Evolutionary conservation across 805 yeast species (phyloP).

Genomic region (Hemisphaericaspora nanyangensis): DNA sequence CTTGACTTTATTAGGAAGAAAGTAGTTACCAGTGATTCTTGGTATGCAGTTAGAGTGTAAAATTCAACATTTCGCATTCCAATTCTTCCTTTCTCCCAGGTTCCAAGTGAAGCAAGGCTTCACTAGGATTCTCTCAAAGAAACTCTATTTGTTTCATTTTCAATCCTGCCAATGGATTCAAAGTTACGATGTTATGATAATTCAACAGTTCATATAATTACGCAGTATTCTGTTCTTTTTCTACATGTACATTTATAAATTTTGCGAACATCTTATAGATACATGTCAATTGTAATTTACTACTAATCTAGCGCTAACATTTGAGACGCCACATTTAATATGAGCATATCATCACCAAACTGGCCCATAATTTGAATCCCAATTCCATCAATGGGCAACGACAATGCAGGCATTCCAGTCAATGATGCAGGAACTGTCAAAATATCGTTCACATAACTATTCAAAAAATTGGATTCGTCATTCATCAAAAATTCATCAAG

Average conservation of each 20-base stretch:
- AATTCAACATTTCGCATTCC: conserved; percentile 14
- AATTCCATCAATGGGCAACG: conserved; percentile 57
- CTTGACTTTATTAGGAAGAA: conserved; percentile 70
- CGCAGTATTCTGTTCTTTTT: neutral
- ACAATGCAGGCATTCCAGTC: conserved; percentile 85
- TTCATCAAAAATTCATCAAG: conserved; percentile 39
- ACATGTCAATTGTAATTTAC: too few species aligned
- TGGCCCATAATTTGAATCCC: conserved; percentile 88
- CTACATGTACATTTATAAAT: too few species aligned
- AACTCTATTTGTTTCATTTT: too few species aligned
- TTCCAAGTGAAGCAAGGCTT: too few species aligned
- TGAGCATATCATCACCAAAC: conserved; percentile 70
- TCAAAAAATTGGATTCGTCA: conserved; percentile 44
- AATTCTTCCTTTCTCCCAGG: too few species aligned
- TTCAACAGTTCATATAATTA: conserved; percentile 25
- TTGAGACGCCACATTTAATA: conserved; percentile 39
- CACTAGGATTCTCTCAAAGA: too few species aligned
- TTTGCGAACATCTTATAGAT: too few species aligned
- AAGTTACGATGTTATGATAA: conserved; percentile 26
- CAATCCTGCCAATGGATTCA: too few species aligned
- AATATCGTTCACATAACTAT: conserved; percentile 74
- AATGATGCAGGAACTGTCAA: conserved; percentile 87
- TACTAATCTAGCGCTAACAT: too few species aligned
- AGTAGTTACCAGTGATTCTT: conserved; percentile 18
- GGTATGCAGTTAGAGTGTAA: too few species aligned